phyloP scores from a whole-genome alignment of 2,329 filamentous ascomycete genomes.

The Chrysosporium keratinophilum region DNA sequence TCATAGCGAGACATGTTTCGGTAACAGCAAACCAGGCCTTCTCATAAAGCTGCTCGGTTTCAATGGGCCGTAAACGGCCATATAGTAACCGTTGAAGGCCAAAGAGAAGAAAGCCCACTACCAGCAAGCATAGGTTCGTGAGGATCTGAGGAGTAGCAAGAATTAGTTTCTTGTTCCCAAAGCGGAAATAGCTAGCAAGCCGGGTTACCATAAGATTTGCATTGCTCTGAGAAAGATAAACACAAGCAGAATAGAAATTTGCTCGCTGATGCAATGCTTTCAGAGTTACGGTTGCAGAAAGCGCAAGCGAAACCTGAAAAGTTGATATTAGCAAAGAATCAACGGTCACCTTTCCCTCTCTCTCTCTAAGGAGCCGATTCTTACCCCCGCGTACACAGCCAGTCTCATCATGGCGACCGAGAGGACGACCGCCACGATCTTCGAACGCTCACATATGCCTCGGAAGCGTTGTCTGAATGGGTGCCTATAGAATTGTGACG shows the following conservation, averaged over 20 bases:
- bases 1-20: conserved; percentile 95
- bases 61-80: conserved; percentile 78
- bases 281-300: conserved; percentile 72
- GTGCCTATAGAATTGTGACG: neutral
- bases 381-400: conserved; percentile 44
- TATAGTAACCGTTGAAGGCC: conserved; percentile 83
- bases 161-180: conserved; percentile 7
- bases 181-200: conserved; percentile 14
- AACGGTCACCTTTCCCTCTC: neutral
- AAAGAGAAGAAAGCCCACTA: conserved; percentile 72
- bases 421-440: conserved; percentile 1
- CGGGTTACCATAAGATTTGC: conserved; percentile 72
- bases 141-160: conserved; percentile 54
- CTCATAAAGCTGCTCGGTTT: conserved; percentile 94
- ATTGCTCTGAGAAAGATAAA: conserved; percentile 93
- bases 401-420: conserved; percentile 34
- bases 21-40: conserved; percentile 97
- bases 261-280: conserved; percentile 90
- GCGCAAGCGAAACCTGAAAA: conserved; percentile 62
- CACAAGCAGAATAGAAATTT: conserved; percentile 97
- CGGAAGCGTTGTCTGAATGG: neutral
- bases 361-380: conserved; percentile 14
- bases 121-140: conserved; percentile 76
- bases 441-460: conserved; percentile 4
- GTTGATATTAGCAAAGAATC: neutral